Conservation (phyloP, 1,284 basidiomycete genomes). For the Pholiota adiposa region DNA sequence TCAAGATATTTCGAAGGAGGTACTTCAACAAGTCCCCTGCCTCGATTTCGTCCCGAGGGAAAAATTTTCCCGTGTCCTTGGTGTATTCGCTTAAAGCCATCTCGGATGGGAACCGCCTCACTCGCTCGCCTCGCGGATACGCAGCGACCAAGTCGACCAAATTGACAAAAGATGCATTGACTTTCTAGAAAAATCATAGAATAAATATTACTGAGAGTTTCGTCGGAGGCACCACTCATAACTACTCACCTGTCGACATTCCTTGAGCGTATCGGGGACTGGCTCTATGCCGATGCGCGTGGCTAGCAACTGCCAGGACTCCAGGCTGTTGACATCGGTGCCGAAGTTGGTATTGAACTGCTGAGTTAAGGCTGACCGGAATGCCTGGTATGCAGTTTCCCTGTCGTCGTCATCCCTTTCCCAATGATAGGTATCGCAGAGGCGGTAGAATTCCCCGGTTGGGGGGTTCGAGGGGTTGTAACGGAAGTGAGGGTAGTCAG, state of each 20-base stretch:
- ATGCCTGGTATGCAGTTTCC: background rate
- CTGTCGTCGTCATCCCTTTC: background rate
- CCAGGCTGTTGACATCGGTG: background rate
- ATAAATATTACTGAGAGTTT: background rate
- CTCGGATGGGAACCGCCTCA: background rate
- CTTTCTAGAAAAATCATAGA: constrained; percentile 21
- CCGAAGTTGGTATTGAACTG: constrained; percentile 3
- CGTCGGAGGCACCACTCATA: background rate
- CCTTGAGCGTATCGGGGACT: background rate
- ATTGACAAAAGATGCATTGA: constrained; percentile 30
- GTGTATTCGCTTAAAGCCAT: background rate
- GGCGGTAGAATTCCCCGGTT: background rate
- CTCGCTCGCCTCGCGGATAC: background rate
- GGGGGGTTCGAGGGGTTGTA: background rate
- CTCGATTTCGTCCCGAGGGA: background rate
- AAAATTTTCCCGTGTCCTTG: background rate
- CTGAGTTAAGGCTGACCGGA: background rate
- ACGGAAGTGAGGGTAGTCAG: background rate
- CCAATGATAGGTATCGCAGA: background rate
- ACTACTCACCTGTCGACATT: background rate
- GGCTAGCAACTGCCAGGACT: background rate
- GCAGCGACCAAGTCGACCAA: constrained; percentile 33
- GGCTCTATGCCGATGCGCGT: background rate
- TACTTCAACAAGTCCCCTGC: constrained; percentile 6
- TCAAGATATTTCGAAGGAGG: background rate